phyloP scores from a whole-genome alignment of 2,329 filamentous ascomycete species.

The Sclerotinia trifoliorum region DNA sequence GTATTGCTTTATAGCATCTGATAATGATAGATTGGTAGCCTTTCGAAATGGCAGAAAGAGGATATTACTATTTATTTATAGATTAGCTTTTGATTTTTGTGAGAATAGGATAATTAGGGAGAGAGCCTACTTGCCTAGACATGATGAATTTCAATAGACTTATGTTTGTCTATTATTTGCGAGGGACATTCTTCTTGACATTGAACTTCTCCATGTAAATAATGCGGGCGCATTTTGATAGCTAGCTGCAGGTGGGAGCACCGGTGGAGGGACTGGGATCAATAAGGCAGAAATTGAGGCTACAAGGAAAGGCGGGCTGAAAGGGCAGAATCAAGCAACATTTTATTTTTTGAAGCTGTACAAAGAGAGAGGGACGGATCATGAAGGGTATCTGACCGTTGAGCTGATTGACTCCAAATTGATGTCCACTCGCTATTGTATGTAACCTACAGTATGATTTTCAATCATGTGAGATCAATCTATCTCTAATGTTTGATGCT shows the following conservation, averaged over 20 bases:
- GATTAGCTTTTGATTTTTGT: conserved; percentile 2
- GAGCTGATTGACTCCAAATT: background rate
- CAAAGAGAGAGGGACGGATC: background rate
- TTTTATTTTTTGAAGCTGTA: background rate
- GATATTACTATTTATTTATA: conserved; percentile 36
- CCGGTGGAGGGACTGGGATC: no score
- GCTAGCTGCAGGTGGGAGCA: background rate
- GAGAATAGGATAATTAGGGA: background rate
- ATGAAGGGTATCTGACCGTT: background rate
- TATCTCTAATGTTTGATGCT: background rate
- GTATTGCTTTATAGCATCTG: conserved; percentile 84
- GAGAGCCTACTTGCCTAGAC: conserved; percentile 18
- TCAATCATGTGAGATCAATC: background rate
- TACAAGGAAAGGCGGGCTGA: background rate
- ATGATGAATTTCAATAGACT: conserved; percentile 2
- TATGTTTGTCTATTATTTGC: background rate
- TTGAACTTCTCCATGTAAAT: background rate
- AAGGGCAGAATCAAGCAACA: background rate
- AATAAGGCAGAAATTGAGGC: conserved; percentile 13
- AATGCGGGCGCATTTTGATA: conserved; percentile 14
- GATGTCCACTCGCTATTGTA: background rate
- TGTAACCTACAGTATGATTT: background rate
- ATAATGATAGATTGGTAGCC: conserved; percentile 75
- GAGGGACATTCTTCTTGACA: background rate
- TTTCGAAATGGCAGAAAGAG: conserved; percentile 70